Evolutionary conservation across 2,329 filamentous ascomycete genomes (phyloP).

Genomic region (Aspergillus terreus): DNA sequence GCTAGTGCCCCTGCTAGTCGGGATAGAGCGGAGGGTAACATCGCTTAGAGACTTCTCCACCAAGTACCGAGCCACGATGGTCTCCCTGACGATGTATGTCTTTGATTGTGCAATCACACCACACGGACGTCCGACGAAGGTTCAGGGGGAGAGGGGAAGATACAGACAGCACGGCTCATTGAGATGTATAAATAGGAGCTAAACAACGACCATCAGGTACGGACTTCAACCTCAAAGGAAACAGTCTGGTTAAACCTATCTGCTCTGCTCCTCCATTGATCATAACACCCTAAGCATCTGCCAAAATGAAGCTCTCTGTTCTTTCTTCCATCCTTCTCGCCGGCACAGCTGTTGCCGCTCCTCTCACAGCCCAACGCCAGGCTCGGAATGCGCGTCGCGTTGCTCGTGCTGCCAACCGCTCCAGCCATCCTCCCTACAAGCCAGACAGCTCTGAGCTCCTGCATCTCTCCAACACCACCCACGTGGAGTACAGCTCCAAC

Average conservation of each 20-base stretch:
- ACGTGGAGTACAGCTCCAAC: conserved; percentile 52
- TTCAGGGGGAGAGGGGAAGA: too few species aligned
- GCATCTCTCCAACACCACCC: conserved; percentile 32
- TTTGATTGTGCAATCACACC: too few species aligned
- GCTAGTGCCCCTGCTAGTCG: too few species aligned
- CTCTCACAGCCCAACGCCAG: conserved; percentile 41
- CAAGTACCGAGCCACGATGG: too few species aligned
- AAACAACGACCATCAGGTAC: too few species aligned
- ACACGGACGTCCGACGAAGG: too few species aligned
- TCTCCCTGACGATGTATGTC: too few species aligned
- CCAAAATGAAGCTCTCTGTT: conserved; percentile 49
- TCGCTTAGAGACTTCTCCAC: too few species aligned
- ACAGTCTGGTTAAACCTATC: background rate
- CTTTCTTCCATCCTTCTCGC: conserved; percentile 38
- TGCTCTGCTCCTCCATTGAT: background rate
- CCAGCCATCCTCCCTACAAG: conserved; percentile 30
- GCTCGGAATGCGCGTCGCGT: conserved; percentile 22
- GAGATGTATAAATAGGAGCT: too few species aligned
- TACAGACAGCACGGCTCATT: too few species aligned
- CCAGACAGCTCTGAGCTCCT: conserved; percentile 24
- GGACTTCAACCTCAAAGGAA: too few species aligned
- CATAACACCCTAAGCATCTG: background rate
- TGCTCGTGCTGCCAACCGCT: conserved; percentile 22
- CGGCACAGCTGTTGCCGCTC: conserved; percentile 44
- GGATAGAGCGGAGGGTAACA: too few species aligned